Percentiles rank a stretch among this genome's conserved stretches.
These are phyloP conservation scores for Chamaecrista fasciculata DNA, from an alignment of 306 rosid genomes.

Conservation along the genomic window DNA sequence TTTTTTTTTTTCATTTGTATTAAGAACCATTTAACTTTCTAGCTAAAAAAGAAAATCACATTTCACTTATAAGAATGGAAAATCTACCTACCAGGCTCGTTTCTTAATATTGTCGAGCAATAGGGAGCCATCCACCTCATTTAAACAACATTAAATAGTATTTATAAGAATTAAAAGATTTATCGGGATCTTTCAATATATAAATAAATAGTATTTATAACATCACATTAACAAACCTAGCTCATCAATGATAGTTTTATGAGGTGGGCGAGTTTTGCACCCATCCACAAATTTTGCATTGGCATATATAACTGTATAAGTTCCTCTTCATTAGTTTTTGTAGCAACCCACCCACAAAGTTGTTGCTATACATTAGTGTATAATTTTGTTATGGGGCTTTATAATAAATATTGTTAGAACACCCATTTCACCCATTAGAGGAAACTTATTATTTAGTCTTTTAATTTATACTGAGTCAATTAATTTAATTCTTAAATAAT, in stretches of 20 bases:
- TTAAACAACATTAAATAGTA: constrained; percentile 31
- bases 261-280: constrained; percentile 23
- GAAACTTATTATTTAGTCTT: too few relatives aligned
- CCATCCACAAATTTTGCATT: constrained; percentile 22
- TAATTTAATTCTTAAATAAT: too few relatives aligned
- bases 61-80: too few relatives aligned
- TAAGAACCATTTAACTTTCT: too few relatives aligned
- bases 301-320: too few relatives aligned
- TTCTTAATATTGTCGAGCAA: background rate
- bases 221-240: constrained; percentile 32
- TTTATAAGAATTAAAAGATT: constrained; percentile 32
- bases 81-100: background rate
- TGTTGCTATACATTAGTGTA: background rate
- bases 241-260: background rate
- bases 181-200: too few relatives aligned
- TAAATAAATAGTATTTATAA: constrained; percentile 17
- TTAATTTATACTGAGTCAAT: too few relatives aligned
- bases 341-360: constrained; percentile 21
- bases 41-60: too few relatives aligned
- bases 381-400: too few relatives aligned
- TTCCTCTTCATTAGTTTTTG: background rate
- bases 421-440: too few relatives aligned
- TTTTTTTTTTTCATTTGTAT: too few relatives aligned
- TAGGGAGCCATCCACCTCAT: background rate
- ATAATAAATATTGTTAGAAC: too few relatives aligned